These are phyloP conservation scores for Paecilomyces formosus DNA, from an alignment of 2,329 filamentous ascomycete species.

Conservation along the genomic window DNA sequence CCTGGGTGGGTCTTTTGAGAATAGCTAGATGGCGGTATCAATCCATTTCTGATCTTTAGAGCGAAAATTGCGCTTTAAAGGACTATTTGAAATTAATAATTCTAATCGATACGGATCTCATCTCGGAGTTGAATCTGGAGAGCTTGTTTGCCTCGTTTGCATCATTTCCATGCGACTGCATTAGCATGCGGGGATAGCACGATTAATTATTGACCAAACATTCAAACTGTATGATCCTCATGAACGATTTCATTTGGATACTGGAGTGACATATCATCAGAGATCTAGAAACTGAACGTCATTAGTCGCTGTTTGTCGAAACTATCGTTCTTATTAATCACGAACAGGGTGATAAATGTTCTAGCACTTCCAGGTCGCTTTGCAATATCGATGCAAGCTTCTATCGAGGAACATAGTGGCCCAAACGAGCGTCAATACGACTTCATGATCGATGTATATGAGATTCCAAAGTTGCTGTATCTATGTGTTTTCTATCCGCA, in stretches of 20 bases:
- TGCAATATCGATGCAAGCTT: no score
- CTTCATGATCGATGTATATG: no score
- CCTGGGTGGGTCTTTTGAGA: neutral
- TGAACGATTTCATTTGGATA: neutral
- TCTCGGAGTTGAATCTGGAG: conserved; percentile 3
- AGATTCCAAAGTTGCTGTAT: no score
- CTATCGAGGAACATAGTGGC: no score
- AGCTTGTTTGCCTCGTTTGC: conserved; percentile 14
- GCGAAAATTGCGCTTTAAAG: neutral
- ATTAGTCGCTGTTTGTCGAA: no score
- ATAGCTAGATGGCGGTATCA: neutral
- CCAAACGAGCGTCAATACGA: no score
- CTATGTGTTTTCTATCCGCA: no score
- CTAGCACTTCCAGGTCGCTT: no score
- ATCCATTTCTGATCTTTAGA: neutral
- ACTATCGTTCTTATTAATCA: no score
- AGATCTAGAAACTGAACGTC: no score
- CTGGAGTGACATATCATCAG: no score
- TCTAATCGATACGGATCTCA: neutral
- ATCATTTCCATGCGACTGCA: neutral
- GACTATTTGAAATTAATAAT: neutral
- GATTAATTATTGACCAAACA: neutral
- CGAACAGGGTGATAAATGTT: no score
- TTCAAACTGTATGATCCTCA: neutral
- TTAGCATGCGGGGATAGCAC: neutral